A percentile compares a stretch with the other conserved stretches of the same genome.
Evolutionary conservation across 2,329 filamentous ascomycete species (phyloP).

Genomic region (Pseudocercospora ulei): DNA sequence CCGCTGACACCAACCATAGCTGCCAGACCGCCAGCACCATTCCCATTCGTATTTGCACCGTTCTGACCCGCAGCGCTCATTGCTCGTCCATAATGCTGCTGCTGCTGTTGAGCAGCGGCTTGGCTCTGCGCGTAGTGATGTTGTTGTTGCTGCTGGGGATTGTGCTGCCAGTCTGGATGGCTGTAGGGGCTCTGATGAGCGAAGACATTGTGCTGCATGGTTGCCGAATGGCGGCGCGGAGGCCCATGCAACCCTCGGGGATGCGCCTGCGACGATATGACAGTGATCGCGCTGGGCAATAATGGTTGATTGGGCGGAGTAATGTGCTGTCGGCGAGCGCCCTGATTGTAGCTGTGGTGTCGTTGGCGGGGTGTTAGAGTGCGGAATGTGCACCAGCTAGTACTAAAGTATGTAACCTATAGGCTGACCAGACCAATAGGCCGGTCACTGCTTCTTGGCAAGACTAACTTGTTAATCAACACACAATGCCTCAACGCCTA

Average conservation of each 20-base stretch:
- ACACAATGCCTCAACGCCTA: too few relatives aligned
- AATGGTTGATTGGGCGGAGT: neutral
- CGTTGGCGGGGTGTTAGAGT: too few relatives aligned
- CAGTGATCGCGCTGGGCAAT: neutral
- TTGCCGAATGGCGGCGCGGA: constrained; percentile 17
- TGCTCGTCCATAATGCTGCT: constrained; percentile 32
- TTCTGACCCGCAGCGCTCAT: constrained; percentile 33
- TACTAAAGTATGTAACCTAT: too few relatives aligned
- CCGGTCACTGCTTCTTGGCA: too few relatives aligned
- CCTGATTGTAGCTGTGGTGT: neutral
- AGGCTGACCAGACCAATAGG: too few relatives aligned
- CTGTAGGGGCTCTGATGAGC: constrained; percentile 53
- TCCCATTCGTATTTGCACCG: constrained; percentile 31
- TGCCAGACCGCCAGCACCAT: constrained; percentile 24
- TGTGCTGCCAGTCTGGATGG: constrained; percentile 61
- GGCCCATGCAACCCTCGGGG: constrained; percentile 20
- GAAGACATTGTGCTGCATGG: constrained; percentile 50
- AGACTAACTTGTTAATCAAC: too few relatives aligned
- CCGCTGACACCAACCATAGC: constrained; percentile 16
- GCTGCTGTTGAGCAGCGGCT: constrained; percentile 40
- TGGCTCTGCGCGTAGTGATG: constrained; percentile 35
- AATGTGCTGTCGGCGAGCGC: neutral
- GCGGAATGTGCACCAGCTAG: too few relatives aligned
- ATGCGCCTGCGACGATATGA: constrained; percentile 12
- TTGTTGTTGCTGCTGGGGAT: constrained; percentile 50